Evolutionary conservation across 1,284 basidiomycete species (phyloP).

Genomic region (Trichosporon asahii): DNA sequence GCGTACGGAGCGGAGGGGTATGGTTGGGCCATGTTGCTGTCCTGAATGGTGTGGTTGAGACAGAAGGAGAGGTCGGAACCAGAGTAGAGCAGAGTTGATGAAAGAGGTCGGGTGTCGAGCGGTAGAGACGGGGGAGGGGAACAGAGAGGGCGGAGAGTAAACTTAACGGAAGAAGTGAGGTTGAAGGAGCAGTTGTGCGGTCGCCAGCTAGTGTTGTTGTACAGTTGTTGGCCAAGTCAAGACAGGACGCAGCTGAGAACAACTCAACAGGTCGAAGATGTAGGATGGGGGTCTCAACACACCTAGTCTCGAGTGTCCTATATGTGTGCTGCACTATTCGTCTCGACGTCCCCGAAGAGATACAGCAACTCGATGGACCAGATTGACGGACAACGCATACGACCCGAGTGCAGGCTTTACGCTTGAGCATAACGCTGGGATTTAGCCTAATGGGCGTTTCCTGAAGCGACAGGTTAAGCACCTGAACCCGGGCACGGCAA

Average conservation of each 20-base stretch:
- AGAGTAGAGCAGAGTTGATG: neutral
- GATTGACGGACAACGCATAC: neutral
- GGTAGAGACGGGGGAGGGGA: neutral
- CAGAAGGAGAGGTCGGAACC: neutral
- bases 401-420: neutral
- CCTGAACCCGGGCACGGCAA: conserved; percentile 9
- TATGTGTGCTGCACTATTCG: conserved; percentile 6
- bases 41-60: neutral
- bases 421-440: conserved; percentile 10
- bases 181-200: neutral
- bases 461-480: conserved; percentile 4
- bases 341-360: neutral
- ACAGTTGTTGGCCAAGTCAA: neutral
- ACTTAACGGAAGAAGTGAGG: neutral
- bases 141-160: no score
- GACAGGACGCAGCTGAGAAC: neutral
- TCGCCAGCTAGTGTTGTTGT: neutral
- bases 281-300: conserved; percentile 6
- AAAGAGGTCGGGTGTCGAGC: neutral
- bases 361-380: neutral
- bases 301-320: neutral
- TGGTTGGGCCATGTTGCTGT: conserved; percentile 21
- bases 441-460: conserved; percentile 1
- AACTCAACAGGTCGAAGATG: conserved; percentile 6
- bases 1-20: conserved; percentile 18